Evolutionary conservation across 495 filamentous ascomycete species (phyloP).

Genomic region (Penicillium parvum): DNA sequence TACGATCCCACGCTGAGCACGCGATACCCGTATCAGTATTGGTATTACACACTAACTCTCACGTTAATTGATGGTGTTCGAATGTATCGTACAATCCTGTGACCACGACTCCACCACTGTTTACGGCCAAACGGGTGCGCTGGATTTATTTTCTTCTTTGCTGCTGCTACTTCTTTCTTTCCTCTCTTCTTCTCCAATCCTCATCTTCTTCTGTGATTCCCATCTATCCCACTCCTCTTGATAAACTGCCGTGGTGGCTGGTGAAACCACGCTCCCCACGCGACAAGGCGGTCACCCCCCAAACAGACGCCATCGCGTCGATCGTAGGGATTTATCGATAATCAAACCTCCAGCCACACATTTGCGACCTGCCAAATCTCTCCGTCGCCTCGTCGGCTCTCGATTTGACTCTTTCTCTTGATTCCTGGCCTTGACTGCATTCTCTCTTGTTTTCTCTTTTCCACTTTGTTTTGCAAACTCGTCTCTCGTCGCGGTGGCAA

Average conservation of each 20-base stretch:
- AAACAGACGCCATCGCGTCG: constrained; percentile 35
- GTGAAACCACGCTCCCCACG: constrained; percentile 22
- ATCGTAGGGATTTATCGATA: constrained; percentile 35
- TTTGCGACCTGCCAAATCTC: constrained; percentile 4
- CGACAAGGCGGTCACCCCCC: constrained; percentile 34
- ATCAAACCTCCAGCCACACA: constrained; percentile 30
- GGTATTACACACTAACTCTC: too few relatives aligned
- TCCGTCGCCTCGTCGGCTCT: neutral
- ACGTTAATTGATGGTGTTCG: too few relatives aligned
- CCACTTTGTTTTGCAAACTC: constrained; percentile 2
- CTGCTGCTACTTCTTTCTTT: constrained; percentile 3
- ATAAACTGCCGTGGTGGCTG: constrained; percentile 1
- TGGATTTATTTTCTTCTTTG: constrained; percentile 6
- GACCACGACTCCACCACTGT: constrained; percentile 25
- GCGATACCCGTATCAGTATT: constrained; percentile 10
- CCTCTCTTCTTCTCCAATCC: constrained; percentile 6
- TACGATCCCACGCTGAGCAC: constrained; percentile 21
- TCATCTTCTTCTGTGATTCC: neutral
- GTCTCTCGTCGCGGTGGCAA: constrained; percentile 35
- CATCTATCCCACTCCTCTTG: neutral
- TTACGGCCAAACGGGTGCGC: constrained; percentile 23
- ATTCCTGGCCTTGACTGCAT: neutral
- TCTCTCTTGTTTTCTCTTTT: constrained; percentile 1
- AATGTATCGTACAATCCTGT: constrained; percentile 16
- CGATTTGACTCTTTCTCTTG: constrained; percentile 3